Percentiles rank a stretch among this genome's conserved stretches.
Conservation (phyloP, 2,329 filamentous ascomycete species). For the Acephala macrosclerotiorum region DNA sequence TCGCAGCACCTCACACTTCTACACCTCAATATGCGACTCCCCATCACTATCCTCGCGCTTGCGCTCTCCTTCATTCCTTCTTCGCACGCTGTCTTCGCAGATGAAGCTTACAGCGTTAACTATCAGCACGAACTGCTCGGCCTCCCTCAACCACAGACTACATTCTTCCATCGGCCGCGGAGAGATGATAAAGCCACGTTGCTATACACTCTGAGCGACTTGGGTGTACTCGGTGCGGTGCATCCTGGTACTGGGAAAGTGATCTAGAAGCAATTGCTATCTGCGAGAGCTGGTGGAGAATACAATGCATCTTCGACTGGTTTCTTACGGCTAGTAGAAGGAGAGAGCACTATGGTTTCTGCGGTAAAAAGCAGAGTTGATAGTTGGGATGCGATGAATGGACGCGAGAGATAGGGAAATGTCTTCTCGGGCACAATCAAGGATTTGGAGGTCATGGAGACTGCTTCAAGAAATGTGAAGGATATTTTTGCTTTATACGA, state of each 20-base stretch:
- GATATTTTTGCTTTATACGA: slow-evolving; percentile 75
- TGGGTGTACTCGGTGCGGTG: slow-evolving; percentile 83
- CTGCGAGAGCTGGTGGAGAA: slow-evolving; percentile 49
- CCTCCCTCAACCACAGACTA: slow-evolving; percentile 79
- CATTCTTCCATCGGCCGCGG: slow-evolving; percentile 92
- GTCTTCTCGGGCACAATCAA: slow-evolving; percentile 65
- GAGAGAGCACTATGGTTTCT: slow-evolving; percentile 78
- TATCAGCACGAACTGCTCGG: slow-evolving; percentile 93
- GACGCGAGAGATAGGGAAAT: slow-evolving; percentile 78
- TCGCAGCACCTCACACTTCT: slow-evolving; percentile 12
- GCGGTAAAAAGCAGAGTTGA: slow-evolving; percentile 74
- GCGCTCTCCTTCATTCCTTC: slow-evolving; percentile 41
- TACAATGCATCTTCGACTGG: slow-evolving; percentile 29
- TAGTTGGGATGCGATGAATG: slow-evolving; percentile 84
- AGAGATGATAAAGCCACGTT: slow-evolving; percentile 84
- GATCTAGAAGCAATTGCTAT: slow-evolving; percentile 87
- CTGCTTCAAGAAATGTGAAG: slow-evolving; percentile 61
- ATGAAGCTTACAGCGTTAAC: slow-evolving; percentile 91
- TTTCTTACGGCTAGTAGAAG: slow-evolving; percentile 74
- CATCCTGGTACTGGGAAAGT: slow-evolving; percentile 86
- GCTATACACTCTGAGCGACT: slow-evolving; percentile 88
- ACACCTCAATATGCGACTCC: slow-evolving; percentile 41
- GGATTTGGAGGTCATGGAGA: slow-evolving; percentile 79
- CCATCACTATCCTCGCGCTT: slow-evolving; percentile 39
- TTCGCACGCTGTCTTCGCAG: slow-evolving; percentile 74